These are phyloP conservation scores for Termitomyces sp. DNA, from an alignment of 768 basidiomycete species.

Conservation along the genomic window DNA sequence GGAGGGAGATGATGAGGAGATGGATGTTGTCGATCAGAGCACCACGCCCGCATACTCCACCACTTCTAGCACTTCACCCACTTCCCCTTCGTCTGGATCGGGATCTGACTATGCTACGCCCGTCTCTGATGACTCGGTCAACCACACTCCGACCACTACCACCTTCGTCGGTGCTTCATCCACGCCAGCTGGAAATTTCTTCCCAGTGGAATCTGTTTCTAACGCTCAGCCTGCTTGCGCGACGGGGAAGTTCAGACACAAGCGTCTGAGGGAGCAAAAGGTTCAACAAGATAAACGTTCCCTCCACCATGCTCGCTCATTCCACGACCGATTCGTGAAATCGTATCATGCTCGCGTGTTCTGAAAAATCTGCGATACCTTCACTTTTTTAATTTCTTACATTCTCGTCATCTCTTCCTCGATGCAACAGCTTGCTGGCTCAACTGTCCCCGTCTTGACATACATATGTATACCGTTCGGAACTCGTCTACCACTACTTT, in stretches of 20 bases:
- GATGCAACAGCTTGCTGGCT: background rate
- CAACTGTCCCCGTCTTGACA: background rate
- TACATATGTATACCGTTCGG: background rate
- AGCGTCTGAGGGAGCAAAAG: conserved; percentile 9
- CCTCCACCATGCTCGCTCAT: conserved; percentile 8
- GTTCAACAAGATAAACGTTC: conserved; percentile 7
- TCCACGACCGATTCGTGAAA: conserved; percentile 11
- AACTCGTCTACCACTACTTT: background rate
- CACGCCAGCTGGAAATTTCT: background rate
- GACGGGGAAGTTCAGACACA: conserved; percentile 14
- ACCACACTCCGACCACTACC: background rate
- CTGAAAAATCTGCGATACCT: background rate
- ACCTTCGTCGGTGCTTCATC: background rate
- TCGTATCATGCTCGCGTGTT: conserved; percentile 9
- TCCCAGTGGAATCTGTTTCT: background rate
- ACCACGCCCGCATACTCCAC: background rate
- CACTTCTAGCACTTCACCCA: no score
- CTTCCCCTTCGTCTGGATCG: background rate
- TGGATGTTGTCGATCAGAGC: background rate
- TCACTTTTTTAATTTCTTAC: background rate
- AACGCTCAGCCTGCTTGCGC: conserved; percentile 4
- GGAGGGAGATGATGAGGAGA: background rate
- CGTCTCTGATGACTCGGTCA: background rate
- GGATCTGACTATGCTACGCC: background rate
- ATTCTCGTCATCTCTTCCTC: background rate